phyloP scores from a whole-genome alignment of 169 alveolate genomes.

The Eimeria mitis region DNA sequence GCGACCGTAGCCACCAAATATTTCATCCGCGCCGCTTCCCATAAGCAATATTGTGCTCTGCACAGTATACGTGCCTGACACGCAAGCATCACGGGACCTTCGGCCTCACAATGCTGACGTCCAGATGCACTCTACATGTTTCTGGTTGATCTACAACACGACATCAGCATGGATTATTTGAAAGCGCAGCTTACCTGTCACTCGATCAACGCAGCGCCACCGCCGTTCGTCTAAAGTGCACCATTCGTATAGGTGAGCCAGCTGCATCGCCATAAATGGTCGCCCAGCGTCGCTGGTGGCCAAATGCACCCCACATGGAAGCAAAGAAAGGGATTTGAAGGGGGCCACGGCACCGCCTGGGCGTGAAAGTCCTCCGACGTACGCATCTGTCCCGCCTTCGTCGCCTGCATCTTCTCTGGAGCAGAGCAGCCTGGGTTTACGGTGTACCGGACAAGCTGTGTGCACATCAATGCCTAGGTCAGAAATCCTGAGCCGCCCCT shows the following conservation, averaged over 20 bases:
- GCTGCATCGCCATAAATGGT: conserved; percentile 67
- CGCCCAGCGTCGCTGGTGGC: conserved; percentile 33
- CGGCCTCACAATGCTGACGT: not conserved
- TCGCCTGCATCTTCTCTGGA: conserved; percentile 2
- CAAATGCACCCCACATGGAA: conserved; percentile 52
- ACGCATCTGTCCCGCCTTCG: not conserved
- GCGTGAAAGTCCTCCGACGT: not conserved
- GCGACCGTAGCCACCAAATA: conserved; percentile 85
- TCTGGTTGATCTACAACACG: not conserved
- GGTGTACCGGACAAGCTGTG: conserved; percentile 61
- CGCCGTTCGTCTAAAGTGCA: not conserved
- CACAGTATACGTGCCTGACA: conserved; percentile 40
- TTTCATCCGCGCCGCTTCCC: conserved; percentile 86
- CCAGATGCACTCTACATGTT: not conserved
- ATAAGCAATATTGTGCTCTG: conserved; percentile 74
- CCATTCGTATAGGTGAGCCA: conserved; percentile 22
- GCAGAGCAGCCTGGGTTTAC: not conserved
- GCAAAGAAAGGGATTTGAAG: conserved; percentile 14
- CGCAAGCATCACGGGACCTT: not conserved
- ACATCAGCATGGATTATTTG: not conserved
- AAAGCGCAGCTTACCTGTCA: conserved; percentile 4
- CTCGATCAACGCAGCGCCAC: conserved; percentile 7
- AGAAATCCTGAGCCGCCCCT: conserved; percentile 10
- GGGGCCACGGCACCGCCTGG: not conserved
- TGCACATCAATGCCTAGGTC: conserved; percentile 22